Evolutionary conservation across 225 moss, liverwort and hornwort genomes (phyloP).

Genomic region (Bryum argenteum): DNA sequence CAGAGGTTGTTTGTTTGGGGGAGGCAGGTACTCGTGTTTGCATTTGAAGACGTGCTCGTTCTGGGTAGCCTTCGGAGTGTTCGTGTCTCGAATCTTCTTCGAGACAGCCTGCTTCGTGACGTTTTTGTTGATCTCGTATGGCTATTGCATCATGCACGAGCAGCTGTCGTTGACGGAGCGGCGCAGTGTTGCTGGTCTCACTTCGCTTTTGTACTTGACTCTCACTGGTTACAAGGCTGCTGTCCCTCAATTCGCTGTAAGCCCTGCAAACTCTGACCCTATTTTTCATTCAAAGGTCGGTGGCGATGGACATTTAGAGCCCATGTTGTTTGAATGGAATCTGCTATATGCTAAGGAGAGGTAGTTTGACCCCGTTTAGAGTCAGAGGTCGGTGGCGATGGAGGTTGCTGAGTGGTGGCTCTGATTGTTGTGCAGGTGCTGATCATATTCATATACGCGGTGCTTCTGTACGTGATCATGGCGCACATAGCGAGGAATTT

Average conservation of each 20-base stretch:
- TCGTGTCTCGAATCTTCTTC: conserved; percentile 87
- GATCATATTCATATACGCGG: conserved; percentile 67
- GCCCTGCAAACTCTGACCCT: not conserved
- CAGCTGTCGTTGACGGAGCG: conserved; percentile 78
- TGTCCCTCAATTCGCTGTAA: conserved; percentile 83
- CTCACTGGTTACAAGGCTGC: conserved; percentile 96
- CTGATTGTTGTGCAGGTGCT: conserved; percentile 63
- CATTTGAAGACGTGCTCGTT: conserved; percentile 87
- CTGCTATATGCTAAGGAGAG: no score
- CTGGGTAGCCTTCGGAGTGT: conserved; percentile 96
- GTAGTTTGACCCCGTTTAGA: no score
- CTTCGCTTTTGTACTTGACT: conserved; percentile 73
- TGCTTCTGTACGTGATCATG: conserved; percentile 82
- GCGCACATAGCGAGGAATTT: conserved; percentile 70
- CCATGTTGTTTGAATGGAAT: no score
- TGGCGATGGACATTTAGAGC: not conserved
- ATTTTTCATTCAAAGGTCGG: not conserved
- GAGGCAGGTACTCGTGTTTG: conserved; percentile 82
- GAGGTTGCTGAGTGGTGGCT: not conserved
- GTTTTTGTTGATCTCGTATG: conserved; percentile 84
- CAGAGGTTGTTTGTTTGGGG: no score
- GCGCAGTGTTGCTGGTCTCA: conserved; percentile 79
- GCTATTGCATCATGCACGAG: conserved; percentile 93
- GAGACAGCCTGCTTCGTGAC: conserved; percentile 84
- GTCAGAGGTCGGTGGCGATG: not conserved